phyloP scores from a whole-genome alignment of 2,329 filamentous ascomycete species.

The Coniochaeta ligniaria region DNA sequence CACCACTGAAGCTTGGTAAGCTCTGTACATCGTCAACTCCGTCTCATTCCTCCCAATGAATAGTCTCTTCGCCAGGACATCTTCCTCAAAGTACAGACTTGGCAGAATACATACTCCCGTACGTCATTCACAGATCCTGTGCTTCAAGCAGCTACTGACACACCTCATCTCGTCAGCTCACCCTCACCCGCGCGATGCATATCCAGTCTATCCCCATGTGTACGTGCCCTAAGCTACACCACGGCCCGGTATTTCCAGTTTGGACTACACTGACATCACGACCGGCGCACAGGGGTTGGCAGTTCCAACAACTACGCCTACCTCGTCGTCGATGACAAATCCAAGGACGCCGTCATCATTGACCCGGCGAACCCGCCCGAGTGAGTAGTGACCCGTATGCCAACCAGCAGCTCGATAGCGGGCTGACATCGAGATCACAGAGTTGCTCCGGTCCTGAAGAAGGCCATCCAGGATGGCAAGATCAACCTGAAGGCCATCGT shows the following conservation, averaged over 20 bases:
- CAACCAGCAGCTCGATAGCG: too few species aligned
- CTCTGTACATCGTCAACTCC: not conserved
- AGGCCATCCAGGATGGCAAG: constrained; percentile 60
- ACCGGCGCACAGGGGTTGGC: constrained; percentile 55
- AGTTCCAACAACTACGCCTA: constrained; percentile 80
- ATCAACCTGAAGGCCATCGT: constrained; percentile 86
- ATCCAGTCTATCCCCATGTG: constrained; percentile 86
- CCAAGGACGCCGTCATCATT: constrained; percentile 70
- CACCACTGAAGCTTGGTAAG: not conserved
- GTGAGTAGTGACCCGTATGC: constrained; percentile 46
- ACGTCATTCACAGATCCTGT: not conserved
- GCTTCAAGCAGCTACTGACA: not conserved
- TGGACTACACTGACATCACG: not conserved
- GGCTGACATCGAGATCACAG: too few species aligned
- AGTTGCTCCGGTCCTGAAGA: constrained; percentile 59
- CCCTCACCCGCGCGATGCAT: constrained; percentile 59
- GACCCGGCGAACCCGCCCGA: constrained; percentile 75
- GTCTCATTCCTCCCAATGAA: not conserved
- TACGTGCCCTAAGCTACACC: constrained; percentile 33
- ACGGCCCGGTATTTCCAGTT: not conserved
- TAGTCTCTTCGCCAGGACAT: not conserved
- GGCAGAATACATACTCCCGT: not conserved
- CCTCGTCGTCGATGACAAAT: constrained; percentile 70
- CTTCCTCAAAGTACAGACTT: not conserved
- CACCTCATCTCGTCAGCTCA: constrained; percentile 18